Percentiles rank a stretch among this genome's conserved stretches.
These are phyloP conservation scores for Rhododendron vialii DNA, from an alignment of 148 eudicot species.

Conservation along the genomic window DNA sequence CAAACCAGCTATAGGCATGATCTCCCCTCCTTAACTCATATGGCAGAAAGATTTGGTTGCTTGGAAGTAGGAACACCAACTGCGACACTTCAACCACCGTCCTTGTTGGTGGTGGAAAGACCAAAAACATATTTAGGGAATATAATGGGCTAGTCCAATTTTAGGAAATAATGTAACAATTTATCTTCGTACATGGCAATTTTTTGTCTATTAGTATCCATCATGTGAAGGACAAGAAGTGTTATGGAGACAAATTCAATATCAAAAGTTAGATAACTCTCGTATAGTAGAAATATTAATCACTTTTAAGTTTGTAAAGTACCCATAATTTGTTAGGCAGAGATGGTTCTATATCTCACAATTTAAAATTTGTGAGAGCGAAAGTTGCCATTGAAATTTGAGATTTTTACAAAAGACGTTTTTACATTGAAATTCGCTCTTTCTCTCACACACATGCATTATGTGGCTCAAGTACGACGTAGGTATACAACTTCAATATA, in stretches of 20 bases:
- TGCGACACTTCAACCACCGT: no score
- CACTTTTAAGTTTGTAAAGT: neutral
- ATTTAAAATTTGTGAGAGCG: no score
- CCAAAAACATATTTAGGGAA: neutral
- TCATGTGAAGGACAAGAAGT: neutral
- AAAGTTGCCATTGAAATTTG: no score
- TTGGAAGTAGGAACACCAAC: neutral
- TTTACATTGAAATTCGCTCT: no score
- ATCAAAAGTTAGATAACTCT: neutral
- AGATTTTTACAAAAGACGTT: no score
- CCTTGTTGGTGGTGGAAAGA: neutral
- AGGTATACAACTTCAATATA: no score
- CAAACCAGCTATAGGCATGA: no score
- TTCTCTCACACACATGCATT: no score
- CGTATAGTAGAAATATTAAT: neutral
- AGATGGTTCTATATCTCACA: no score
- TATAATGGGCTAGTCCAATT: neutral
- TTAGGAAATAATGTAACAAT: neutral
- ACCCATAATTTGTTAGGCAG: neutral
- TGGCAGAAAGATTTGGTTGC: neutral
- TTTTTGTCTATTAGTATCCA: neutral
- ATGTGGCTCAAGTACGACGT: no score
- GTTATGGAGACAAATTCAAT: no score
- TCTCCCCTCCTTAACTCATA: no score
- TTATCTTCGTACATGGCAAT: neutral